Percentiles rank a stretch among this genome's conserved stretches.
Evolutionary conservation across 1,284 basidiomycete genomes (phyloP).

Genomic region (Ustilago hordei): DNA sequence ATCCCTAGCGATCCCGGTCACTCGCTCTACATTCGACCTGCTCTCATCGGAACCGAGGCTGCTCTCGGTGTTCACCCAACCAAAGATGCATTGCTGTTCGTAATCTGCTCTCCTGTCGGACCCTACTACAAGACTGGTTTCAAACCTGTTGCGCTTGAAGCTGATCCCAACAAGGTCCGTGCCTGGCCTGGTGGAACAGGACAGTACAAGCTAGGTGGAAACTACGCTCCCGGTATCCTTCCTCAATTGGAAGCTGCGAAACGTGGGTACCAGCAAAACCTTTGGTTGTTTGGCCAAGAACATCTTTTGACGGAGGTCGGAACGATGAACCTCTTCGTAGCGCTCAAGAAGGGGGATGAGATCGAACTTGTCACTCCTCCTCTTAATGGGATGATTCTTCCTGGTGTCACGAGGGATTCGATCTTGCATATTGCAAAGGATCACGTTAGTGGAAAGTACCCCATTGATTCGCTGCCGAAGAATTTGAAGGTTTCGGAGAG

Average conservation of each 20-base stretch:
- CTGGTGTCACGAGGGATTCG: conserved; percentile 90
- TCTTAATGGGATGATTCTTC: conserved; percentile 93
- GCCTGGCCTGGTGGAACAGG: conserved; percentile 69
- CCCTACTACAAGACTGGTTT: conserved; percentile 96
- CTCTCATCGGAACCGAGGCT: conserved; percentile 89
- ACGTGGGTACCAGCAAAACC: conserved; percentile 90
- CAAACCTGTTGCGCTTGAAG: conserved; percentile 92
- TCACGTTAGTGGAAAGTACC: conserved; percentile 76
- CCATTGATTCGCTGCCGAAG: conserved; percentile 56
- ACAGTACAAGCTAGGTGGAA: conserved; percentile 67
- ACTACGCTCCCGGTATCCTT: conserved; percentile 66
- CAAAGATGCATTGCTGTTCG: conserved; percentile 88
- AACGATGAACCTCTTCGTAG: conserved; percentile 96
- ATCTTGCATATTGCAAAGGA: conserved; percentile 84
- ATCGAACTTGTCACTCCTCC: conserved; percentile 75
- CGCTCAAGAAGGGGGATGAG: conserved; percentile 81
- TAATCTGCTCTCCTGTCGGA: conserved; percentile 84
- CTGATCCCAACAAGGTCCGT: conserved; percentile 84
- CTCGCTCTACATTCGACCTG: conserved; percentile 87
- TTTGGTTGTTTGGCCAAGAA: conserved; percentile 81
- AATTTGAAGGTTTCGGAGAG: conserved; percentile 84
- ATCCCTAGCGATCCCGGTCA: conserved; percentile 89
- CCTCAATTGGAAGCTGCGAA: conserved; percentile 87
- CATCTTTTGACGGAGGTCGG: conserved; percentile 73
- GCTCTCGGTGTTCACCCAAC: conserved; percentile 89